Evolutionary conservation across 2,329 filamentous ascomycete species (phyloP).

Genomic region (Diaporthe citri): DNA sequence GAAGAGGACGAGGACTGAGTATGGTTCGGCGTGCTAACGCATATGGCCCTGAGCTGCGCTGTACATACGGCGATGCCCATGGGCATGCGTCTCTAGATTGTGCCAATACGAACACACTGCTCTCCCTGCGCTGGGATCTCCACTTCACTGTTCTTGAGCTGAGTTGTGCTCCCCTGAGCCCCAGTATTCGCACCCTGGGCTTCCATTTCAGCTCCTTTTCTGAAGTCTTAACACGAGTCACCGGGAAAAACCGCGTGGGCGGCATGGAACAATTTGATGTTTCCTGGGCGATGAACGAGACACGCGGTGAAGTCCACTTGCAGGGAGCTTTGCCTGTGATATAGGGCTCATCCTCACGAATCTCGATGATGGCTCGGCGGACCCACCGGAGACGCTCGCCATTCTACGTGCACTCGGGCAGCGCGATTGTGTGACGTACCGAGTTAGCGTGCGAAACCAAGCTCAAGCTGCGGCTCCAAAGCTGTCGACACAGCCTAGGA

Average conservation of each 20-base stretch:
- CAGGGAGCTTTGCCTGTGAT: neutral
- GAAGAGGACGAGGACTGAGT: slow-evolving; percentile 43
- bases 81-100: neutral
- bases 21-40: neutral
- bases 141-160: neutral
- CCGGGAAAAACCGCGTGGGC: neutral
- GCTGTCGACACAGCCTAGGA: neutral
- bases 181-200: neutral
- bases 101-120: neutral
- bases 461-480: neutral
- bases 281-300: neutral
- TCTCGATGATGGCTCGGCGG: neutral
- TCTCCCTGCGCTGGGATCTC: neutral
- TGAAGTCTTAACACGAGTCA: neutral
- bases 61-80: neutral
- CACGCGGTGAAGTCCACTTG: neutral
- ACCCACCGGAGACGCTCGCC: neutral
- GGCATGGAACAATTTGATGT: neutral
- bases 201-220: too few species aligned
- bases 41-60: neutral
- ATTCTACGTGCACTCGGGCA: neutral
- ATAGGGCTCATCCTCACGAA: neutral
- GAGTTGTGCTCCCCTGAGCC: neutral
- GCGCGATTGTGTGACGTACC: neutral
- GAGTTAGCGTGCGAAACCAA: neutral